Conservation (phyloP, 2,329 filamentous ascomycete species). For the Penicillium sp. region DNA sequence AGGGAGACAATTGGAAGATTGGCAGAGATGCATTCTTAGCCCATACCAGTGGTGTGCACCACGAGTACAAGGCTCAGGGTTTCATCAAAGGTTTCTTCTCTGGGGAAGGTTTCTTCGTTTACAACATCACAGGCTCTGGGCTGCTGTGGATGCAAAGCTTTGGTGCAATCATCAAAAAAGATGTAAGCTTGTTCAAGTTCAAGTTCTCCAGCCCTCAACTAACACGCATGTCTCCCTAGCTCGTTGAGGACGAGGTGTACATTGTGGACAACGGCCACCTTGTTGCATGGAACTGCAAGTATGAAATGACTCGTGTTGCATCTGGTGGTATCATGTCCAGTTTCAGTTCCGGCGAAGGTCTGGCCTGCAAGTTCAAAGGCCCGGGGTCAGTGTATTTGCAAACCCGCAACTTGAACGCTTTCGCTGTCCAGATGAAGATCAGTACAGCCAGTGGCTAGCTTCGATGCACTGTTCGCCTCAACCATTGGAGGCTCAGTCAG, state of each 20-base stretch:
- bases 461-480: not conserved
- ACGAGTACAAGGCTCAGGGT: constrained; percentile 83
- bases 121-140: constrained; percentile 79
- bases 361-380: constrained; percentile 91
- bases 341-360: constrained; percentile 76
- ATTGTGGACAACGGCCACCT: constrained; percentile 91
- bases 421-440: constrained; percentile 55
- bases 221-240: too few relatives aligned
- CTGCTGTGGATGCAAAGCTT: constrained; percentile 90
- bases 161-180: constrained; percentile 91
- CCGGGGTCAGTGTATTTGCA: constrained; percentile 92
- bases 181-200: too few relatives aligned
- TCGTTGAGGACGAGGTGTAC: constrained; percentile 74
- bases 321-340: constrained; percentile 93
- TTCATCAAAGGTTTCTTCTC: constrained; percentile 90
- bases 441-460: constrained; percentile 35
- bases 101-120: constrained; percentile 88
- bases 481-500: not conserved
- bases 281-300: constrained; percentile 96
- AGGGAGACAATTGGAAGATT: constrained; percentile 72
- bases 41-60: constrained; percentile 81
- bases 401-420: constrained; percentile 77
- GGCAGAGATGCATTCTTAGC: constrained; percentile 86
- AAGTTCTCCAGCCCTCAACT: too few relatives aligned
- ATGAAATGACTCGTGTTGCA: constrained; percentile 83